A percentile compares a stretch with the other conserved stretches of the same genome.
Evolutionary conservation across 768 basidiomycete genomes (phyloP).

Genomic region (Trametes maxima): DNA sequence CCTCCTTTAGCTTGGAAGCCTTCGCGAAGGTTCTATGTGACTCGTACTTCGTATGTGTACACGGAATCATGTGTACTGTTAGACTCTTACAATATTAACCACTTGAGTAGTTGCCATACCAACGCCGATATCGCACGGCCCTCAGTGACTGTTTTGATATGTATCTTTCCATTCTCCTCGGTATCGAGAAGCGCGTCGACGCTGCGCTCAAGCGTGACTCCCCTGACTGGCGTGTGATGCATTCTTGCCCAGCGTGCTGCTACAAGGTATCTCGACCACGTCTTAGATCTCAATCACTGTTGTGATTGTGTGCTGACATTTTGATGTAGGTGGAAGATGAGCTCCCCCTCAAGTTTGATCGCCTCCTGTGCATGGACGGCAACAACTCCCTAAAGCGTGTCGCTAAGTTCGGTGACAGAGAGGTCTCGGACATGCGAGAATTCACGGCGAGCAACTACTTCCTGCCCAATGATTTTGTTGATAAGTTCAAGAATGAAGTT

Average conservation of each 20-base stretch:
- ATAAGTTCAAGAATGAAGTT: slow-evolving; percentile 37
- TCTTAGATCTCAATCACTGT: background rate
- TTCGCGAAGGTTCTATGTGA: slow-evolving; percentile 24
- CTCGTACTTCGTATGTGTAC: slow-evolving; percentile 19
- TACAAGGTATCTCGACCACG: slow-evolving; percentile 33
- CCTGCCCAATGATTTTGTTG: slow-evolving; percentile 30
- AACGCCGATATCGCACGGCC: slow-evolving; percentile 21
- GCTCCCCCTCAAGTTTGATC: slow-evolving; percentile 16
- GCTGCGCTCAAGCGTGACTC: slow-evolving; percentile 31
- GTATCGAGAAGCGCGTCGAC: slow-evolving; percentile 28
- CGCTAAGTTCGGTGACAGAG: slow-evolving; percentile 22
- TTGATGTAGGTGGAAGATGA: slow-evolving; percentile 34
- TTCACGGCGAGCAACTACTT: slow-evolving; percentile 32
- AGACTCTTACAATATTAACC: background rate
- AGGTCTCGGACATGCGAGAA: slow-evolving; percentile 18
- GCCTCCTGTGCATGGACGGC: slow-evolving; percentile 19
- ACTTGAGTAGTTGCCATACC: slow-evolving; percentile 31
- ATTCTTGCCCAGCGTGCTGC: slow-evolving; percentile 41
- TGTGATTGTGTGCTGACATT: background rate
- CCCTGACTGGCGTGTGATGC: slow-evolving; percentile 36
- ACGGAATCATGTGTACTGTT: background rate
- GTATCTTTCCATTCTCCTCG: slow-evolving; percentile 34
- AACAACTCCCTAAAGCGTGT: slow-evolving; percentile 31
- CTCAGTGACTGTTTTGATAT: slow-evolving; percentile 40
- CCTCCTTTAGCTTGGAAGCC: slow-evolving; percentile 26